Conservation (phyloP, 352 stramenopile species). For the Globisporangium acanthophoron region DNA sequence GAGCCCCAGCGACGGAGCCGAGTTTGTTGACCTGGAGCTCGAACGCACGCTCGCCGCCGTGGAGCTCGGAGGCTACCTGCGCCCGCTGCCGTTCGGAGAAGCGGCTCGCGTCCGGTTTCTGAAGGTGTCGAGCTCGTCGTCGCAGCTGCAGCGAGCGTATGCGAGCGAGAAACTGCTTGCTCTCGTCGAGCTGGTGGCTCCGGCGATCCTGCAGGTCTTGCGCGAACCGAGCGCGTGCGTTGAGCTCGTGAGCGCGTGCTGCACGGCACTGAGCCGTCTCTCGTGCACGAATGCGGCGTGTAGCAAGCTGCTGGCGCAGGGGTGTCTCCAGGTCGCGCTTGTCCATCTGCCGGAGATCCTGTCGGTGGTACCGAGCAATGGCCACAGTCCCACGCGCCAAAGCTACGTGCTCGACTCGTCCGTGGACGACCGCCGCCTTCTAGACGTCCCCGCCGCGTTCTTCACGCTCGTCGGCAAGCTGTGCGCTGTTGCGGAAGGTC, state of each 20-base stretch:
- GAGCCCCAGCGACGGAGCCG: conserved; percentile 36
- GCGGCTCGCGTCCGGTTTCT: conserved; percentile 35
- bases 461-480: conserved; percentile 63
- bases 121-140: conserved; percentile 7
- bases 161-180: conserved; percentile 35
- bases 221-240: conserved; percentile 32
- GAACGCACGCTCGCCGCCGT: conserved; percentile 39
- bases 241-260: conserved; percentile 46
- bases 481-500: conserved; percentile 52
- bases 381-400: conserved; percentile 7
- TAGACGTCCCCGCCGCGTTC: conserved; percentile 51
- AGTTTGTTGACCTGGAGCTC: conserved; percentile 38
- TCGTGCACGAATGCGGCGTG: conserved; percentile 48
- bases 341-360: conserved; percentile 52
- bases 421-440: conserved; percentile 35
- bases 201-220: conserved; percentile 51
- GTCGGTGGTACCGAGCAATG: conserved; percentile 12
- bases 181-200: conserved; percentile 43
- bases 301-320: conserved; percentile 39
- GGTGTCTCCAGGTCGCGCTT: conserved; percentile 48
- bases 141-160: conserved; percentile 31
- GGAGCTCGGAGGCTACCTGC: conserved; percentile 53
- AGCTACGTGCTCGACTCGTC: conserved; percentile 20
- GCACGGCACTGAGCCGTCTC: conserved; percentile 49
- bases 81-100: conserved; percentile 57